phyloP scores from a whole-genome alignment of 2,329 filamentous ascomycete genomes.

The Acephala macrosclerotiorum region DNA sequence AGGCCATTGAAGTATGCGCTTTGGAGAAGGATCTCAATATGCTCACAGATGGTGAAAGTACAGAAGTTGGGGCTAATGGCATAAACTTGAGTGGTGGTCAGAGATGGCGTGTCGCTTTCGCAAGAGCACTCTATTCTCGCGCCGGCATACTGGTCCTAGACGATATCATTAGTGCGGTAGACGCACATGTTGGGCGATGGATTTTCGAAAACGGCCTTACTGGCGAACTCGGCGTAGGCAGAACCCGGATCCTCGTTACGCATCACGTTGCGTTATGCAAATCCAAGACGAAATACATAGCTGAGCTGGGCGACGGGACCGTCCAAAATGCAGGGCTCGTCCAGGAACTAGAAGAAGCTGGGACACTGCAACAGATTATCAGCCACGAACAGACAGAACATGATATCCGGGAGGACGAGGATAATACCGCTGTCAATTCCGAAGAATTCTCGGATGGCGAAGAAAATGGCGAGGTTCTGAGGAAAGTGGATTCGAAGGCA shows the following conservation, averaged over 20 bases:
- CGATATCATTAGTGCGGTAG: conserved; percentile 83
- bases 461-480: conserved; percentile 53
- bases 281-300: conserved; percentile 74
- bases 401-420: conserved; percentile 58
- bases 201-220: conserved; percentile 80
- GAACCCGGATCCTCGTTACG: conserved; percentile 81
- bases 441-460: conserved; percentile 55
- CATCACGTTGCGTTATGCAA: conserved; percentile 79
- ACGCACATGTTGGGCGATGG: conserved; percentile 81
- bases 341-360: conserved; percentile 68
- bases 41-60: conserved; percentile 77
- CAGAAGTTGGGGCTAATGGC: conserved; percentile 84
- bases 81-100: conserved; percentile 87
- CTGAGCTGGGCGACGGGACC: conserved; percentile 74
- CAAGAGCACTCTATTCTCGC: conserved; percentile 80
- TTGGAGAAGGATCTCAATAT: conserved; percentile 79
- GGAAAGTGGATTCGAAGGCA: conserved; percentile 58
- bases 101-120: conserved; percentile 82
- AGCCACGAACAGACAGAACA: conserved; percentile 58
- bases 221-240: conserved; percentile 70
- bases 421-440: conserved; percentile 61
- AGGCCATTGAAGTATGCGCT: conserved; percentile 76
- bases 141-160: conserved; percentile 80
- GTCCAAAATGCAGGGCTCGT: conserved; percentile 70
- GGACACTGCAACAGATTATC: conserved; percentile 63